Evolutionary conservation across 352 stramenopile species (phyloP).

Genomic region (Globisporangium apiculatum): DNA sequence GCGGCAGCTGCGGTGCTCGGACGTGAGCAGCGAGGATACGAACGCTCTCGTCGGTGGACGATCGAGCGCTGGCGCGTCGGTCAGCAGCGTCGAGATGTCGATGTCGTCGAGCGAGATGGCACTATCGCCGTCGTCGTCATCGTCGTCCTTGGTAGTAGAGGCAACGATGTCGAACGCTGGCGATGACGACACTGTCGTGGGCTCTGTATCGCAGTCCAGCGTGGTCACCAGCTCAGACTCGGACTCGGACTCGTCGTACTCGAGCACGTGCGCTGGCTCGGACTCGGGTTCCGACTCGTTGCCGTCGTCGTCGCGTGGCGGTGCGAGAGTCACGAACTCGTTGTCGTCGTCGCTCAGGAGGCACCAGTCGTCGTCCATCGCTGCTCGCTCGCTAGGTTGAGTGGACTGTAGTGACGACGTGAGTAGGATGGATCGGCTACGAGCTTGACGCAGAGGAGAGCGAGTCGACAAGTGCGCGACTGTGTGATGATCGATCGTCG

Average conservation of each 20-base stretch:
- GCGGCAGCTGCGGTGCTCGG: conserved; percentile 18
- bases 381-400: not conserved
- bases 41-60: conserved; percentile 8
- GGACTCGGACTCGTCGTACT: not conserved
- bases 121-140: not conserved
- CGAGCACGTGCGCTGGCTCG: conserved; percentile 5
- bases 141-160: not conserved
- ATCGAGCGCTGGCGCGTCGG: conserved; percentile 9
- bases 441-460: not conserved
- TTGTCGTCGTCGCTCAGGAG: conserved; percentile 32
- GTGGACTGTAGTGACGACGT: not conserved
- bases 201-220: too few species aligned
- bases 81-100: conserved; percentile 22
- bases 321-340: not conserved
- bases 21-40: conserved; percentile 29
- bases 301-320: conserved; percentile 8
- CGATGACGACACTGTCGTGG: too few species aligned
- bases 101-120: conserved; percentile 11
- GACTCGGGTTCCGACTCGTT: conserved; percentile 20
- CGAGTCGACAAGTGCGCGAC: not conserved
- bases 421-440: not conserved
- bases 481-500: not conserved
- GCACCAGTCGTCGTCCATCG: conserved; percentile 54
- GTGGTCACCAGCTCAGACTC: too few species aligned
- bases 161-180: too few species aligned